Base-by-base conservation (phyloP, 352 stramenopile species). In the Phytophthora melonis region DNA sequence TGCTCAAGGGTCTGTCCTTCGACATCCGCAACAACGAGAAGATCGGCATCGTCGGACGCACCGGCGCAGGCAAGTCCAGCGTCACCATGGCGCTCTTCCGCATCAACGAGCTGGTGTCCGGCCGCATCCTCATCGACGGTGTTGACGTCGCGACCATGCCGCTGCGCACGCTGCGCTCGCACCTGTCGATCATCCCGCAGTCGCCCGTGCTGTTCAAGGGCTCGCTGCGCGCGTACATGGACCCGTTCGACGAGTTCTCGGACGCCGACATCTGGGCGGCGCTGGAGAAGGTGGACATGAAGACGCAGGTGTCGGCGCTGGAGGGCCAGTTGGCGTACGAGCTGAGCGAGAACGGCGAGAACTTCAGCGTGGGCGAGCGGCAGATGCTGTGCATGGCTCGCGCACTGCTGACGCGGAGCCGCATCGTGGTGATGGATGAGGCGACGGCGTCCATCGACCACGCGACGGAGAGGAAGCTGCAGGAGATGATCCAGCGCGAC, bases 361-460 rank as follows among this genome's bases (percentile, higher is more conserved):
- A 64, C 64, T 64, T 61, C 47, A 71, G 55, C 47, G 55, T 64
- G 97, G 97, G 97, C 11, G 30, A 34, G 30, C 30, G 30, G 30
- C 30, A 34, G 30, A 34, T 34, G 30, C 30, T 34, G 30, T 34
- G 92, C 68, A 84, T 99, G 59, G 97, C 89, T 53, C 77, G 97
- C 56, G 95, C 96, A 10, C 75, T 98, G 55, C 73, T 99, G 9
- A 77, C 80, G 5, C 84, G 96, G 43, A 90, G 89, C 34, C 57
- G 66, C 32, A 94, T 99, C 53, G 73, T 99, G 25, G 73, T 99
- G 5, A 95, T 99, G 80, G 97, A 99, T 68, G 97, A 98, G 80
- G 95, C 95, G 4, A 71, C 56, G 27, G 55, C 64, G 30, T 65
- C 56, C 25, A 65, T 65, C 30, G 64, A 71, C 56, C 45, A 65